Base-by-base conservation (phyloP, 805 yeast species). In the Torulaspora quercuum region DNA sequence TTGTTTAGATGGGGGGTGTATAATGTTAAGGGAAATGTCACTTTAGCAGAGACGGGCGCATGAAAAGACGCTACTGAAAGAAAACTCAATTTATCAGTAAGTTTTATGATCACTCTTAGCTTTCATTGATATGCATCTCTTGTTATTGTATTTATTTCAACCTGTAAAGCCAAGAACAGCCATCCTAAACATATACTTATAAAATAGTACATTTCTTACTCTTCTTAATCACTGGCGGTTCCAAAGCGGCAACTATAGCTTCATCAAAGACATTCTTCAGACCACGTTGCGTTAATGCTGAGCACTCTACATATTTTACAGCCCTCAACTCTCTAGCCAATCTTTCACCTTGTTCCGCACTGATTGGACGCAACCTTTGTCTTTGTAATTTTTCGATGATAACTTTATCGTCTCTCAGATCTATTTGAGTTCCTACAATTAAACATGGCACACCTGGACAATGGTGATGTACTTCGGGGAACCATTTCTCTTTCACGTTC, bases 361-460 rank as follows among this genome's bases (percentile, higher is more conserved):
- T 69, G 56, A 90, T 87, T 42, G 95, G 96, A 41, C 80, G 72
- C 59, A 86, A 80, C 61, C 86, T 87, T 61, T 88, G 96, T 65
- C 95, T 82, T 56, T 83, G 86, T 47, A 92, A 76, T 61, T 92
- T 82, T 59, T 89, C 92, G 52, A 88, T 73, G 41, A 89, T 86
- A 28, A 86, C 83, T 45, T 89, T 92, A 61, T 90, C 97, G 54
- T 85, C 89, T 64, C 97, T 81, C 56, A 90, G 73, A 71, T 90
- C 98, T 39, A 86, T 80, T 67, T 90, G 97, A 8, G 97, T 92
- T 49, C 98, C 98, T 26, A 90, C 97, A 58, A 90, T 86, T 52
- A 90, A 75, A 56, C 96, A 90, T 14, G 97, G 97, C 30, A 89
- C 97, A 43, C 95, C 96, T n/a, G 95, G 95, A 59, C 97, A 94